Evolutionary conservation across 768 basidiomycete genomes (phyloP).

Genomic region (Psilocybe azurescens): DNA sequence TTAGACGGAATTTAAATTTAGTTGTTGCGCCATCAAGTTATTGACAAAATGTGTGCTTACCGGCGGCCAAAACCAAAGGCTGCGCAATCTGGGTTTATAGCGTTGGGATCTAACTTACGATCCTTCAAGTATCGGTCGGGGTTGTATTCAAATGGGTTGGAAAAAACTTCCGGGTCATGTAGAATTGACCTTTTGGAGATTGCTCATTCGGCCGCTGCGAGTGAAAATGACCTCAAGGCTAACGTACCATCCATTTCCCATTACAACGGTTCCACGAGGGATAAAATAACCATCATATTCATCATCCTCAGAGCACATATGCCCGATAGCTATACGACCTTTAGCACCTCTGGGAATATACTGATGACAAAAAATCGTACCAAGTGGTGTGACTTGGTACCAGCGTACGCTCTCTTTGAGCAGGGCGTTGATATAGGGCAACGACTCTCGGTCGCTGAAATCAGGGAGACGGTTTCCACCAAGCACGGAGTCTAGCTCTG

Average conservation of each 20-base stretch:
- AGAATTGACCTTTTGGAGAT: constrained; percentile 21
- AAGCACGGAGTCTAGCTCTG: constrained; percentile 29
- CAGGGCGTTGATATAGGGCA: constrained; percentile 27
- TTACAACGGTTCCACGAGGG: constrained; percentile 33
- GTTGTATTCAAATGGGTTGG: constrained; percentile 39
- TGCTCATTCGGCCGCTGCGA: background rate
- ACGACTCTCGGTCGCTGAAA: constrained; percentile 27
- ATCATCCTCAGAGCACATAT: constrained; percentile 32
- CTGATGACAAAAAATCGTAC: constrained; percentile 1
- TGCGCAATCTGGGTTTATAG: constrained; percentile 28
- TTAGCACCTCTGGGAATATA: background rate
- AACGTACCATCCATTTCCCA: constrained; percentile 34
- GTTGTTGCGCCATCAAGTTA: background rate
- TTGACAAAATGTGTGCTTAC: constrained; percentile 13
- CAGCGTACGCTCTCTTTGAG: constrained; percentile 25
- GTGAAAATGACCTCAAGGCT: background rate
- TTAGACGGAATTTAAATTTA: background rate
- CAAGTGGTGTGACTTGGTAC: constrained; percentile 21
- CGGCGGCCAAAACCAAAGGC: constrained; percentile 40
- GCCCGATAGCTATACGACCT: constrained; percentile 21
- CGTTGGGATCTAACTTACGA: constrained; percentile 25
- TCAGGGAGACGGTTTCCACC: constrained; percentile 29
- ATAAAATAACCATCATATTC: constrained; percentile 35
- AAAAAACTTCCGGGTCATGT: constrained; percentile 44
- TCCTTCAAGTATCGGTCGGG: constrained; percentile 37